Percentiles rank a stretch among this genome's conserved stretches.
Evolutionary conservation across 139 green algal genomes (phyloP).

Genomic region (Chlamydomonas schloesseri): DNA sequence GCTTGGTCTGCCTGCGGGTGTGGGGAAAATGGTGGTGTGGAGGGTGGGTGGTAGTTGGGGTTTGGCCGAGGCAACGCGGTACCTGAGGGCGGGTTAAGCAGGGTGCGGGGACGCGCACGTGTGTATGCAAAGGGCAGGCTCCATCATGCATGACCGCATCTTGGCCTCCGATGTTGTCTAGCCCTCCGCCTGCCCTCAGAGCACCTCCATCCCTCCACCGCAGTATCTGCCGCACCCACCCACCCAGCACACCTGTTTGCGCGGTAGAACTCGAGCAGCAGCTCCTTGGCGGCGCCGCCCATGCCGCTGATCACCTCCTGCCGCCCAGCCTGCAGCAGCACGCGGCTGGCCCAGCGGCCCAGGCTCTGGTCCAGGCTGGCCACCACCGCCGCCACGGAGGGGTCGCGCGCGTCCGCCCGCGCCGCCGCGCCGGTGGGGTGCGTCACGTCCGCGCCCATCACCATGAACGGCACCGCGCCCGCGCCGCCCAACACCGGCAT

Average conservation of each 20-base stretch:
- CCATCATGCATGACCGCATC: no score
- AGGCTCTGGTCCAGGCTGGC: conserved; percentile 26
- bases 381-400: conserved; percentile 52
- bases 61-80: no score
- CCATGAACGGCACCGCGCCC: conserved; percentile 26
- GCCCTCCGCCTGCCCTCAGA: no score
- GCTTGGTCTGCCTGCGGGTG: conserved; percentile 48
- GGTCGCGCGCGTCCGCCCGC: conserved; percentile 14
- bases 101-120: no score
- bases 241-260: conserved; percentile 39
- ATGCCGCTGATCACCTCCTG: conserved; percentile 49
- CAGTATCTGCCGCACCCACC: no score
- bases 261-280: conserved; percentile 52
- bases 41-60: not conserved
- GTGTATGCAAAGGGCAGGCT: no score
- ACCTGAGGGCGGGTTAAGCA: no score
- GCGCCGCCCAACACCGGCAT: conserved; percentile 30
- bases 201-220: no score
- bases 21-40: not conserved
- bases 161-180: no score
- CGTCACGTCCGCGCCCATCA: conserved; percentile 60
- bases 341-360: conserved; percentile 29
- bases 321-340: conserved; percentile 55
- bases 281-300: conserved; percentile 30
- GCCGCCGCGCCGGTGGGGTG: conserved; percentile 43